Conservation (phyloP, 1,284 basidiomycete genomes). For the Heterobasidion annosum region DNA sequence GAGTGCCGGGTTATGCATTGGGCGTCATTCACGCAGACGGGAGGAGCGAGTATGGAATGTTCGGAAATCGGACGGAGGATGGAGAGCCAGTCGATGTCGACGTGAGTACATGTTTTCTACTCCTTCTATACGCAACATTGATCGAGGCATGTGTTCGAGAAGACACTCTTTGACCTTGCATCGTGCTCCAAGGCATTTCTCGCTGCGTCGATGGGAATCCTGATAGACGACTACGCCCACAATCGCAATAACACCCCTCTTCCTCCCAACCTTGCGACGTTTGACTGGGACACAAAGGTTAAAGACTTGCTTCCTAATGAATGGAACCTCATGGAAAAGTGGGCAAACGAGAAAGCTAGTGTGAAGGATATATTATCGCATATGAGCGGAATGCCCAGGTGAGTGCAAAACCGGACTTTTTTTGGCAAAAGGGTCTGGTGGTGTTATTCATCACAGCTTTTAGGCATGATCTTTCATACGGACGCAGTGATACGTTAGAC, state of each 20-base stretch:
- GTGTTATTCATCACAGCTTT: neutral
- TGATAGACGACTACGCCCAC: constrained; percentile 22
- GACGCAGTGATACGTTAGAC: neutral
- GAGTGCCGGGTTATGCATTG: constrained; percentile 17
- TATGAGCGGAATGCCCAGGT: constrained; percentile 13
- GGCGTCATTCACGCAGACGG: constrained; percentile 14
- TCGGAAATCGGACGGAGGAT: constrained; percentile 20
- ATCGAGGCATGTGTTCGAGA: neutral
- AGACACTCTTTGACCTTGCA: constrained; percentile 32
- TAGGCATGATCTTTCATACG: constrained; percentile 8
- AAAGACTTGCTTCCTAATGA: constrained; percentile 27
- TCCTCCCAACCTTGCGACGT: constrained; percentile 13
- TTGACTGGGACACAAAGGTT: constrained; percentile 30
- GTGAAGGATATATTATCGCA: constrained; percentile 26
- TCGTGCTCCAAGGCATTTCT: constrained; percentile 39
- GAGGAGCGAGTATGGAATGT: constrained; percentile 15
- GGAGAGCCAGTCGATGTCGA: constrained; percentile 19
- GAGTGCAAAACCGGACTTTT: neutral
- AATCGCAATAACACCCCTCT: constrained; percentile 20
- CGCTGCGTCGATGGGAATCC: constrained; percentile 24
- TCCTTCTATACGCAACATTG: neutral
- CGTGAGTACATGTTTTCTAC: constrained; percentile 13
- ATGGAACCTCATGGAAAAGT: constrained; percentile 28
- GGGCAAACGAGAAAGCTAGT: constrained; percentile 23
- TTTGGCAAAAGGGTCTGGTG: neutral